Evolutionary conservation across 2,329 filamentous ascomycete species (phyloP).

Genomic region (Clarireedia homoeocarpa): DNA sequence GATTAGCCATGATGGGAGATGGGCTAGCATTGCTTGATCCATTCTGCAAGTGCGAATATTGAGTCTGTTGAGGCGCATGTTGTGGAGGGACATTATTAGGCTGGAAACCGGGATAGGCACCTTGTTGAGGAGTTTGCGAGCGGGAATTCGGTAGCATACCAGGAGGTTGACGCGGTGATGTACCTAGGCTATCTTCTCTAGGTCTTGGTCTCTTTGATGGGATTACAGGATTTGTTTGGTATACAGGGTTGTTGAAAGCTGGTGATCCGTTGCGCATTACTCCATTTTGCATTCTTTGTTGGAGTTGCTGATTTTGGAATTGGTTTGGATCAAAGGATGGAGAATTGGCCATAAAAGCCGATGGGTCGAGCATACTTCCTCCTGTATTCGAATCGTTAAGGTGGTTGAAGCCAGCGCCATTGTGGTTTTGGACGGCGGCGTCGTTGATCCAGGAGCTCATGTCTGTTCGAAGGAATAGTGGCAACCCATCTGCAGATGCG

Average conservation of each 20-base stretch:
- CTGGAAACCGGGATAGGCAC: conserved; percentile 61
- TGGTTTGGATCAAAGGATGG: conserved; percentile 50
- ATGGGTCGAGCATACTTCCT: conserved; percentile 57
- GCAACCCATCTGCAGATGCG: conserved; percentile 29
- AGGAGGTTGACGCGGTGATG: conserved; percentile 70
- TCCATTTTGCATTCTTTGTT: conserved; percentile 67
- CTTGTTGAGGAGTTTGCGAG: conserved; percentile 82
- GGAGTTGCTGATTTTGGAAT: conserved; percentile 41
- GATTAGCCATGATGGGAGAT: conserved; percentile 85
- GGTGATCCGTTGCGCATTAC: conserved; percentile 76
- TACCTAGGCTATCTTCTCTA: conserved; percentile 74
- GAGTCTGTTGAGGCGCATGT: conserved; percentile 52
- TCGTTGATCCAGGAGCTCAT: conserved; percentile 71
- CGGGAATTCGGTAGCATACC: conserved; percentile 73
- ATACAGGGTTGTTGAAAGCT: conserved; percentile 68
- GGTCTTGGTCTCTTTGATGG: conserved; percentile 83
- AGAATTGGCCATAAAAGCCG: conserved; percentile 53
- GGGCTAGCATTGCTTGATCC: conserved; percentile 79
- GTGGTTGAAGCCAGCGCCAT: conserved; percentile 61
- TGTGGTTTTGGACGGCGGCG: conserved; percentile 57
- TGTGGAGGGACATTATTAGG: conserved; percentile 52
- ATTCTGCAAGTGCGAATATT: conserved; percentile 77
- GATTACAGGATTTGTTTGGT: conserved; percentile 78
- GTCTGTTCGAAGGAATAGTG: conserved; percentile 39
- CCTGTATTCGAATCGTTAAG: conserved; percentile 49